Conservation (phyloP, 2,329 filamentous ascomycete genomes). For the Teratosphaeria nubilosa region DNA sequence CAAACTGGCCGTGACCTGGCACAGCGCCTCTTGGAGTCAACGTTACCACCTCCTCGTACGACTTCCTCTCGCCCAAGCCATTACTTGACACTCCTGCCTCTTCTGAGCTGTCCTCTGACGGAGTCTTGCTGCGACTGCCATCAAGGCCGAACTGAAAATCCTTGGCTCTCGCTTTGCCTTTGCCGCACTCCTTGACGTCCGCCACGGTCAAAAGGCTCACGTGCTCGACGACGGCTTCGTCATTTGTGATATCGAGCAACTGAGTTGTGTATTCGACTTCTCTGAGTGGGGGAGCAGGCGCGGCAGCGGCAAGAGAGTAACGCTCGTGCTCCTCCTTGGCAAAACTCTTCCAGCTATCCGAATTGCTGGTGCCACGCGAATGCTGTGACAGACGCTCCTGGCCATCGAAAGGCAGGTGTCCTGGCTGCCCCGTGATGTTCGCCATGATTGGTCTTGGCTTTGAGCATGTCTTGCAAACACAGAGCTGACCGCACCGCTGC, state of each 20-base stretch:
- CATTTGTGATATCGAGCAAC: not conserved
- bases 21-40: not conserved
- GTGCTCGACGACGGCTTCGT: not conserved
- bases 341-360: constrained; percentile 9
- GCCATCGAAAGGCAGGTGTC: not conserved
- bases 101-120: not conserved
- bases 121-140: not conserved
- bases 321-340: constrained; percentile 8
- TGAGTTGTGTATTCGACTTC: not conserved
- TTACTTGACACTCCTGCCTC: not conserved
- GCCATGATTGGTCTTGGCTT: not conserved
- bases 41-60: not conserved
- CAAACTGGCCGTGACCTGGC: not conserved
- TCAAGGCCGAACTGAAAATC: not conserved
- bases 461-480: constrained; percentile 20
- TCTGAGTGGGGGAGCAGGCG: not conserved
- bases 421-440: not conserved
- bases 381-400: not conserved
- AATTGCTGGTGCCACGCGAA: constrained; percentile 1
- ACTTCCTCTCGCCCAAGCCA: not conserved
- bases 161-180: not conserved
- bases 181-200: not conserved
- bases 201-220: not conserved
- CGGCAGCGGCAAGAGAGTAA: constrained; percentile 1
- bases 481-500: constrained; percentile 22